Evolutionary conservation across 2,329 filamentous ascomycete genomes (phyloP).

Genomic region (Periglandula ipomoeae): DNA sequence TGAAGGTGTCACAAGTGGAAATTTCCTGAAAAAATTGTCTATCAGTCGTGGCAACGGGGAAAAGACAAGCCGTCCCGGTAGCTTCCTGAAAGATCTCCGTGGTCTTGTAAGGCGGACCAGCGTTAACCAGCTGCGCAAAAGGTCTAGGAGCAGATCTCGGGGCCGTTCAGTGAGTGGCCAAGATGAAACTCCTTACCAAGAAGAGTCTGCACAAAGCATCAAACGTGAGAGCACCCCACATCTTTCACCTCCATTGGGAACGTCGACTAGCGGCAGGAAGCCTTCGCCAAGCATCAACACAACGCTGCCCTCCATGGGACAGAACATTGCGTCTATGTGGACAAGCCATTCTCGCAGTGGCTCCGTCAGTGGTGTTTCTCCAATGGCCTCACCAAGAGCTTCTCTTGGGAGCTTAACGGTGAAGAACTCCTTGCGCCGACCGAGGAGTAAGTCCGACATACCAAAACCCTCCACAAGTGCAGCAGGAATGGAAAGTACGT

Average conservation of each 20-base stretch:
- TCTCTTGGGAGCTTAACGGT: conserved; percentile 33
- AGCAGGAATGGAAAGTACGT: conserved; percentile 25
- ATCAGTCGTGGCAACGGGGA: conserved; percentile 35
- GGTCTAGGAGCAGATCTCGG: conserved; percentile 28
- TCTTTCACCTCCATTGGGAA: conserved; percentile 42
- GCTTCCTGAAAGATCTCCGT: conserved; percentile 38
- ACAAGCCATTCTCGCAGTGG: conserved; percentile 48
- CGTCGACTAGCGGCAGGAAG: conserved; percentile 43
- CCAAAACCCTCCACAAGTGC: conserved; percentile 27
- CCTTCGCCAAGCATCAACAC: conserved; percentile 49
- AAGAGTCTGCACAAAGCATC: conserved; percentile 21
- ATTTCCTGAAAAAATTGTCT: conserved; percentile 53
- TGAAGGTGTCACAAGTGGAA: conserved; percentile 48
- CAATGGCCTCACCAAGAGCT: conserved; percentile 45
- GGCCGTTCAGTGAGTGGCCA: conserved; percentile 13
- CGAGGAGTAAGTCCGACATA: conserved; percentile 45
- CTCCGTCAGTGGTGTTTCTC: conserved; percentile 45
- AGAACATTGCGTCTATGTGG: conserved; percentile 45
- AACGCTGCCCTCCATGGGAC: conserved; percentile 46
- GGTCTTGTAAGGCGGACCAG: conserved; percentile 43
- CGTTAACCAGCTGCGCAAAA: conserved; percentile 33
- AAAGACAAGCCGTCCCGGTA: conserved; percentile 36
- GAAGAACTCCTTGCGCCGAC: conserved; percentile 41
- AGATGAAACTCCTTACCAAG: conserved; percentile 19
- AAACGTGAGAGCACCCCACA: conserved; percentile 34